Base-by-base conservation (phyloP, 106 monocot genomes). In the Dioscorea zingiberensis region DNA sequence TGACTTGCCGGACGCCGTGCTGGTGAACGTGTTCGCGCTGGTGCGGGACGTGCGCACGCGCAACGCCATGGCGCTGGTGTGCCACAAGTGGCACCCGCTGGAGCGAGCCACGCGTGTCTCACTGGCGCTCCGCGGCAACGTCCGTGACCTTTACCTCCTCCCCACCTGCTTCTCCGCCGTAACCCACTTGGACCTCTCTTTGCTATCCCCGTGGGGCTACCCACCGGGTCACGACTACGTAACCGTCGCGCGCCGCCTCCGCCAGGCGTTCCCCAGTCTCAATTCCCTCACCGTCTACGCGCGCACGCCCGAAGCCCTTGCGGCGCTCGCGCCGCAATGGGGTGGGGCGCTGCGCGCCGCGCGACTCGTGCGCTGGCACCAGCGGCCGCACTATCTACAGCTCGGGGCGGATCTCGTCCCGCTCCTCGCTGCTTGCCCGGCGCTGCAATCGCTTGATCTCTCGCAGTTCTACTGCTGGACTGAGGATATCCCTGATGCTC, bases 381-480 rank as follows among this genome's bases (percentile, higher is more conserved):
- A 80, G 79, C 83, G 92, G 3, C 30, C 62, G 27, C 56, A 59
- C 23, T 49, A 47, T 11, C 38, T 38, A 6, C 75, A 64, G 0
- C 61, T 65, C 4, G 92, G 97, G 9, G 25, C 74, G 18, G 98
- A 98, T 55, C 70, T 98, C 29, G 53, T 22, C 2, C 77, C 80
- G 6, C 68, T 98, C 2, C 68, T 98, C 24, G 38, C 66, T 27
- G 8, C 59, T 24, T 93, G 89, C 71, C 63, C 73, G 0, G 4
- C 17, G 14, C 73, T 93, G 4, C 9, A 29, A 7, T 74, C 74
- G 1, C 74, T 98, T 21, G 98, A 98, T 60, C 86, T 98, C 57
- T 86, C 86, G 9, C 63, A 61, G 25, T 98, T 98, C 73, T 98
- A 98, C 70, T 98, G 77, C 86, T 98, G 98, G 98, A 69, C 89